Evolutionary conservation across 108 stramenopile genomes (phyloP).

Genomic region (Nitzschia inconspicua): DNA sequence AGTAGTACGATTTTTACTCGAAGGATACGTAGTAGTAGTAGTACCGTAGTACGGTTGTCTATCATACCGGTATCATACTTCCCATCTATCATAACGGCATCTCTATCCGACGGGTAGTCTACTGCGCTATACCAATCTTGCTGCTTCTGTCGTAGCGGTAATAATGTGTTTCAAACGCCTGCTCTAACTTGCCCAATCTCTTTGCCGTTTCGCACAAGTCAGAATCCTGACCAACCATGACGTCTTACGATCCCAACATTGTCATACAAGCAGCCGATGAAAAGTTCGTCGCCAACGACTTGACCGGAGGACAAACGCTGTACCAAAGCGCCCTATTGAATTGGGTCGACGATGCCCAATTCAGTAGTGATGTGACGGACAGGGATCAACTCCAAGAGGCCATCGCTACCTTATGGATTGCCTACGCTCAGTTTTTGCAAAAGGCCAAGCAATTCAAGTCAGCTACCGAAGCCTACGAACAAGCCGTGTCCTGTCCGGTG

Average conservation of each 20-base stretch:
- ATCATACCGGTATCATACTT: too few species aligned
- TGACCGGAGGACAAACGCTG: conserved; percentile 64
- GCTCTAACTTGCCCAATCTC: too few species aligned
- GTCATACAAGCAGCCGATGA: conserved; percentile 59
- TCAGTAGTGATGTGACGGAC: conserved; percentile 29
- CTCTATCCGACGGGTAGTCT: too few species aligned
- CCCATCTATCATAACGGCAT: too few species aligned
- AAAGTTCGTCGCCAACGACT: conserved; percentile 29
- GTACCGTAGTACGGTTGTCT: too few species aligned
- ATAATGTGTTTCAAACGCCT: too few species aligned
- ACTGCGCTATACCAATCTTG: too few species aligned
- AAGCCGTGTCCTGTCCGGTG: conserved; percentile 70
- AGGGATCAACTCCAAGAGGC: conserved; percentile 42
- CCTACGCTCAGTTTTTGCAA: conserved; percentile 65
- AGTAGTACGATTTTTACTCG: neutral
- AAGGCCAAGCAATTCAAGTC: conserved; percentile 74
- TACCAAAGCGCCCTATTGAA: conserved; percentile 77
- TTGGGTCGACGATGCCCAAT: conserved; percentile 88
- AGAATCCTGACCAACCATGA: too few species aligned
- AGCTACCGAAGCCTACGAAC: conserved; percentile 81
- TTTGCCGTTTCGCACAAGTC: too few species aligned
- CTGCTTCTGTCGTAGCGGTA: too few species aligned
- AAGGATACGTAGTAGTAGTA: too few species aligned
- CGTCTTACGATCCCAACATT: conserved; percentile 51
- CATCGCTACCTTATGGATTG: conserved; percentile 76